Base-by-base conservation (phyloP, 495 filamentous ascomycete species). In the Annulohypoxylon bovei region DNA sequence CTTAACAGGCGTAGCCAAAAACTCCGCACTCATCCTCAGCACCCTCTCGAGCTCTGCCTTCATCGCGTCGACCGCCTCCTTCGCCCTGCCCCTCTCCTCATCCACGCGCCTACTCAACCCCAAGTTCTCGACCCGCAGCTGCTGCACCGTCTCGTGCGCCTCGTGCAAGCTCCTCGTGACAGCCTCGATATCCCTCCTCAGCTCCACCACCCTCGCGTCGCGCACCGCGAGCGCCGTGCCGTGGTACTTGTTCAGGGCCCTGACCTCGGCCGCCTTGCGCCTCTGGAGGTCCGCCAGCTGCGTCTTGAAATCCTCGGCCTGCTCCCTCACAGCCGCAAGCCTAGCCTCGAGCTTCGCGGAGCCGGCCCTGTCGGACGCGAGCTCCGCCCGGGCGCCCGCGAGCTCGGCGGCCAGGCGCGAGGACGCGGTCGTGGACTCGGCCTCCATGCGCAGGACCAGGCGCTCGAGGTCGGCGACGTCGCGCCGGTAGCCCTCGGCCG, bases 381-480 rank as follows among this genome's bases (percentile, higher is more conserved):
- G 75, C 37, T 82, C 74, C 0, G 81, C 78, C 12, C 83, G 72
- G 11, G 74, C 65, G 59, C 72, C 68, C 18, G 70, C 73, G 55
- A 71, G 61, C 12, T 80, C 80, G 39, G 68, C 67, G 33, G 66
- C 73, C 35, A 81, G 52, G 14, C 62, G 27, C 5, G 73, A 49
- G 37, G 74, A 55, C 14, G 70, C 57, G 3, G 60, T 59, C 0
- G 67, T 62, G 20, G 88, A 84, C 27, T 91, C 86, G 9, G 75
- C 68, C 68, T 94, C 91, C 58, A 93, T 77, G 0, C 75, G 76
- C 25, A 78, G 81, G 37, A 93, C 85, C 6, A 93, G 80, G 1
- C 73, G 65, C 75, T 93, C 89, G 0, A 93, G 82, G 49, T 84
- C 81, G 16, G 79, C 80, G 2, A 92, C 82, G 59, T 96, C 93